These are phyloP conservation scores for Flaveria linearis DNA, from an alignment of 129 eudicot genomes.

Conservation along the genomic window DNA sequence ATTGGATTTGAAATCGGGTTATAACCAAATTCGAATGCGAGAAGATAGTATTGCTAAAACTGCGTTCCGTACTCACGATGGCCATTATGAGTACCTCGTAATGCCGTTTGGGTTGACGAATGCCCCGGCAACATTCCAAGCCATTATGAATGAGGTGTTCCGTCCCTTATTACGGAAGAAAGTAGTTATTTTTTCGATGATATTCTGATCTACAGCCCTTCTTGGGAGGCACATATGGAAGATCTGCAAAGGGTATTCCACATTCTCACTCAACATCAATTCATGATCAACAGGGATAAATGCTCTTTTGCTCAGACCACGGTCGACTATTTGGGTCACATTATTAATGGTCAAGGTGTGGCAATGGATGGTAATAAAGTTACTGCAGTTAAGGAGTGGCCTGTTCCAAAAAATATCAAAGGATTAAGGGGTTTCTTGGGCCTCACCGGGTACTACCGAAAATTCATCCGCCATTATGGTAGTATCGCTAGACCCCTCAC, in stretches of 20 bases:
- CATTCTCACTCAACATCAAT: not conserved
- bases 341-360: not conserved
- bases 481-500: not conserved
- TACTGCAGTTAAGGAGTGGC: not conserved
- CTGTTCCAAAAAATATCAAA: not conserved
- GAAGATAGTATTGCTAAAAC: too few relatives aligned
- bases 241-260: not conserved
- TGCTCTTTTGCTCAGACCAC: not conserved
- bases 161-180: too few relatives aligned
- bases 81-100: too few relatives aligned
- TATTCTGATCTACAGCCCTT: too few relatives aligned
- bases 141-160: too few relatives aligned
- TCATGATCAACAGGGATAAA: not conserved
- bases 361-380: not conserved
- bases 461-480: not conserved
- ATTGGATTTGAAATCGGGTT: too few relatives aligned
- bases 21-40: too few relatives aligned
- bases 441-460: not conserved
- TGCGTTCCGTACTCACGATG: too few relatives aligned
- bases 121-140: too few relatives aligned
- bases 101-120: too few relatives aligned
- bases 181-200: too few relatives aligned
- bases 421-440: not conserved
- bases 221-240: too few relatives aligned
- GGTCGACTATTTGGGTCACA: not conserved